Evolutionary conservation across 768 basidiomycete genomes (phyloP).

Genomic region (Mycena maculata): DNA sequence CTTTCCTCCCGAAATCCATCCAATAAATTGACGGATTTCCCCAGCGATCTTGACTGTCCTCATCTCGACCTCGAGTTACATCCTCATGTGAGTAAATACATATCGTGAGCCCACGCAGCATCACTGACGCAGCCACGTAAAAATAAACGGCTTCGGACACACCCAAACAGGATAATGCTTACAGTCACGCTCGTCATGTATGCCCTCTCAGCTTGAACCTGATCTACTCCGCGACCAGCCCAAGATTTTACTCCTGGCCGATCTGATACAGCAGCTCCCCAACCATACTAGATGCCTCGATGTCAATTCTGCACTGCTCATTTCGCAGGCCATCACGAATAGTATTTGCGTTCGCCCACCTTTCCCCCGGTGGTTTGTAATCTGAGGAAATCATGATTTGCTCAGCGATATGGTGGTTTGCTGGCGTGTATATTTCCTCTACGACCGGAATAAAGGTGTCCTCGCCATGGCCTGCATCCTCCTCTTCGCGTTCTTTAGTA

Average conservation of each 20-base stretch:
- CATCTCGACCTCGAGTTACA: not conserved
- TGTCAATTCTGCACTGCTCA: not conserved
- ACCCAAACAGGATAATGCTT: not conserved
- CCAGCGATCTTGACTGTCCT: not conserved
- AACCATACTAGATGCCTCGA: not conserved
- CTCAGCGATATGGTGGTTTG: not conserved
- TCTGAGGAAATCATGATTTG: no score
- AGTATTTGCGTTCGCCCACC: not conserved
- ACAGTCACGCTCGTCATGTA: not conserved
- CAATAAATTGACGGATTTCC: no score
- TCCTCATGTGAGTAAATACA: not conserved
- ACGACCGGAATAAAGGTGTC: not conserved
- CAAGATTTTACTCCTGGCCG: not conserved
- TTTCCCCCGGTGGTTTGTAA: no score
- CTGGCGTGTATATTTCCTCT: slow-evolving; percentile 6
- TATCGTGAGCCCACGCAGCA: not conserved
- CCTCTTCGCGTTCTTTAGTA: not conserved
- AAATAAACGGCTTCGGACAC: not conserved
- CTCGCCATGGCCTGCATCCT: not conserved
- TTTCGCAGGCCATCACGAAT: not conserved
- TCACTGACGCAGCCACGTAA: not conserved
- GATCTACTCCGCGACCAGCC: not conserved
- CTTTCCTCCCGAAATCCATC: not conserved
- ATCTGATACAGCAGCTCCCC: not conserved
- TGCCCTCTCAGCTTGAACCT: not conserved